phyloP scores from a whole-genome alignment of 371 early-diverging fungal species.

The Dinochytrium kinnereticum region DNA sequence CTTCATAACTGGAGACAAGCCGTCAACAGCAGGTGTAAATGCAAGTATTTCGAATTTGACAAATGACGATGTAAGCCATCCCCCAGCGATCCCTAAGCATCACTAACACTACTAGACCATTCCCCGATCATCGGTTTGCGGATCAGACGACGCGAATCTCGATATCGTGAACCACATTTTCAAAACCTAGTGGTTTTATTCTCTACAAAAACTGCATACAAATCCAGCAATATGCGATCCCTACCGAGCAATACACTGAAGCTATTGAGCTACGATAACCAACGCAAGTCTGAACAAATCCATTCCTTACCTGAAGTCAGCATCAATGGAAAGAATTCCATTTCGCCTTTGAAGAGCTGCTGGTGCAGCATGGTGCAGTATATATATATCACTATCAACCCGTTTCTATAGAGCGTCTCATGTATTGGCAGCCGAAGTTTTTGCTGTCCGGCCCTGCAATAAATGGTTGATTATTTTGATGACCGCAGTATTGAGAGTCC shows the following conservation, averaged over 20 bases:
- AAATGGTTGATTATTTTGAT: too few species aligned
- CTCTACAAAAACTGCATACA: conserved; percentile 1
- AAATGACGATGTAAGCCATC: background rate
- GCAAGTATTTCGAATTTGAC: conserved; percentile 4
- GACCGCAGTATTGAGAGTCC: conserved; percentile 6
- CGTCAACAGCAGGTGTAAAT: background rate
- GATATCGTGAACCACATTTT: conserved; percentile 39
- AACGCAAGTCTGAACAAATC: too few species aligned
- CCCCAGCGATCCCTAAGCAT: background rate
- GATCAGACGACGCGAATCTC: conserved; percentile 33
- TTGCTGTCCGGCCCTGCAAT: background rate
- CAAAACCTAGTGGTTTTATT: conserved; percentile 20
- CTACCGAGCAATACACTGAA: conserved; percentile 72
- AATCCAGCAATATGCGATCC: conserved; percentile 65
- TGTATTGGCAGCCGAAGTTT: conserved; percentile 24
- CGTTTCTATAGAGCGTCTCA: conserved; percentile 71
- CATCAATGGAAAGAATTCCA: conserved; percentile 86
- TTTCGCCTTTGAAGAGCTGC: conserved; percentile 33
- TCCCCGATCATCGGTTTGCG: background rate
- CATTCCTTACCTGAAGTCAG: conserved; percentile 58
- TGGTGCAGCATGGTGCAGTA: conserved; percentile 53
- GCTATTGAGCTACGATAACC: background rate
- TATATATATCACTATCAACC: conserved; percentile 66
- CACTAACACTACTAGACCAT: background rate
- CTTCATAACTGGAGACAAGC: conserved; percentile 27